Evolutionary conservation across 805 yeast genomes (phyloP), one percentile per base, ranked within the genome.

Genomic region (Komagataella kurtzmanii): DNA sequence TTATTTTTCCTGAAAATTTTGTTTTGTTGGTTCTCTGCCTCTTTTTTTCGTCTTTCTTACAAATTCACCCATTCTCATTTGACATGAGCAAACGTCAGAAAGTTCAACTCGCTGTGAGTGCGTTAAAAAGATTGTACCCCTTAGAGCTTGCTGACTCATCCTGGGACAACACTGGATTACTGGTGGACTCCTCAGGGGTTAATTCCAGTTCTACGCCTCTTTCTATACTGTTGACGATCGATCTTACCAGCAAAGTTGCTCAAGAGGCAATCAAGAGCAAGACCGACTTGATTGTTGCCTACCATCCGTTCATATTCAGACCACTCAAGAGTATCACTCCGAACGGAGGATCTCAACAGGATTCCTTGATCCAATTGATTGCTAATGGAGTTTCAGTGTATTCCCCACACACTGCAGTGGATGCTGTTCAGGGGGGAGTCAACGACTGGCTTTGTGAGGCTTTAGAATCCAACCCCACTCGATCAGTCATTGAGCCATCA

Each of bases 101-200:
- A 55, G 68, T 84, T 24, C 73, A 74, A 51, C 63, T 66, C 46
- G 73, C 80, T 1, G 69, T 83, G 6, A 62, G 66, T 7, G 65
- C 65, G 0, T 81, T 91, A 54, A 87, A 88, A 61, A 80, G 77
- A 56, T 69, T 81, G n/a, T 93, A 86, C 61, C 99, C 99, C 2
- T 64, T 77, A 14, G 77, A 76, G 47, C 75, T 85, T 54, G 97
- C 98, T 0, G 98, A 91, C 59, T 72, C 74, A 18, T 65, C 89
- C 2, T 93, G 99, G 99, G 99, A 93, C 62, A 93, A 93, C 65
- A 90, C 97, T 0, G 99, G 99, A 1, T 71, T 93, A 40, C 66
- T 93, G 47, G 83, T 93, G 7, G 96, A 90, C 60, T 68, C 91
- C 43, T 67, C 80, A 8, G 59, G 58, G 3, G 50, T 53, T 3